phyloP scores from a whole-genome alignment of 106 monocot species.

The Dendrobium officinale region DNA sequence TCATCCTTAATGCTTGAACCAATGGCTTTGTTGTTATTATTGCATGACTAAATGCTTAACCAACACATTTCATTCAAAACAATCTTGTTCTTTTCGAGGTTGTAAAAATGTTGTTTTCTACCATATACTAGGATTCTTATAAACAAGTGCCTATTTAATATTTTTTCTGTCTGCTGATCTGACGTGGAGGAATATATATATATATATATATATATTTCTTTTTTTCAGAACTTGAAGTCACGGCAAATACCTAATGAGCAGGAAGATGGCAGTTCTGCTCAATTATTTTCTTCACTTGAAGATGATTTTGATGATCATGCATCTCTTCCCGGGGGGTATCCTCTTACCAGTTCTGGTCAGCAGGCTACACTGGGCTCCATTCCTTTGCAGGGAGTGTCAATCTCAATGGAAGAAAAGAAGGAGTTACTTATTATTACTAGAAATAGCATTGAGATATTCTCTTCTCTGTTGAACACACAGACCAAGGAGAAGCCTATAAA shows the following conservation, averaged over 20 bases:
- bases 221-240: slow-evolving; percentile 47
- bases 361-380: slow-evolving; percentile 6
- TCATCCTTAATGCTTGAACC: too few relatives aligned
- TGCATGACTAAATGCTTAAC: too few relatives aligned
- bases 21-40: too few relatives aligned
- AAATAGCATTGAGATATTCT: slow-evolving; percentile 53
- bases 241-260: slow-evolving; percentile 12
- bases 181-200: not conserved
- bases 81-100: too few relatives aligned
- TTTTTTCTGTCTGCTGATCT: not conserved
- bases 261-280: slow-evolving; percentile 20
- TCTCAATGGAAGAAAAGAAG: slow-evolving; percentile 65
- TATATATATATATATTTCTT: not conserved
- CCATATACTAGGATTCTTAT: not conserved
- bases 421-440: slow-evolving; percentile 46
- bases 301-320: slow-evolving; percentile 12
- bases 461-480: slow-evolving; percentile 40
- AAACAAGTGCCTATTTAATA: not conserved
- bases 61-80: too few relatives aligned
- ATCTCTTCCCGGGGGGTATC: slow-evolving; percentile 32
- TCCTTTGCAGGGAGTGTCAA: slow-evolving; percentile 16
- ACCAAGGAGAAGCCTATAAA: slow-evolving; percentile 24
- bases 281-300: slow-evolving; percentile 18
- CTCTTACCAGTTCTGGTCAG: slow-evolving; percentile 13
- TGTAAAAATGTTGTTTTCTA: too few relatives aligned